These are phyloP conservation scores for Coffea canephora DNA, from an alignment of 257 asterid species.

Conservation along the genomic window DNA sequence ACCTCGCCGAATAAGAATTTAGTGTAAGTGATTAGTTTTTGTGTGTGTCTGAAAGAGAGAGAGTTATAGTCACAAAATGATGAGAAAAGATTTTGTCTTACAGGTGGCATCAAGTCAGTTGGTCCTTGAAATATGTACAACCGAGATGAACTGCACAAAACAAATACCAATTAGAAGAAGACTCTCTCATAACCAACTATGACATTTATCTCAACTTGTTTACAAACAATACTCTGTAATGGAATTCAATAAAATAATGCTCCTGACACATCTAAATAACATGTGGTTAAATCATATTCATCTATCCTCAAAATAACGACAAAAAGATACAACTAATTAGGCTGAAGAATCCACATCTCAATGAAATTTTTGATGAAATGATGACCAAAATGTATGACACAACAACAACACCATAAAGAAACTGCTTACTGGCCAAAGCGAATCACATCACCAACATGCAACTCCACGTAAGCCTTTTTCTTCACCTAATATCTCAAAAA, in stretches of 20 bases:
- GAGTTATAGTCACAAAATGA: background rate
- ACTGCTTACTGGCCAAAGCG: constrained; percentile 92
- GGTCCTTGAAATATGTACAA: constrained; percentile 94
- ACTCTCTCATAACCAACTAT: background rate
- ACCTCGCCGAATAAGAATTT: background rate
- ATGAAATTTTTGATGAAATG: background rate
- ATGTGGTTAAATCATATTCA: background rate
- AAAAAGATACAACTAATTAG: background rate
- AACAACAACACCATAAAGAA: background rate
- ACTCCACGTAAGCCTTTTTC: constrained; percentile 71
- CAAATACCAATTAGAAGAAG: constrained; percentile 15
- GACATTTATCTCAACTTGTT: background rate
- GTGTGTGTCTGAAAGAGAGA: background rate
- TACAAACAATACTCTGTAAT: too few species aligned
- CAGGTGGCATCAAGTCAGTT: constrained; percentile 83
- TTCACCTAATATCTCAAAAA: constrained; percentile 49
- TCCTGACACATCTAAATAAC: too few species aligned
- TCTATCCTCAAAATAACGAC: background rate
- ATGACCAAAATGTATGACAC: background rate
- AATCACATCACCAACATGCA: constrained; percentile 91
- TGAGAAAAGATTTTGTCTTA: constrained; percentile 34
- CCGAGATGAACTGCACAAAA: constrained; percentile 74
- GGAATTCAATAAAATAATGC: too few species aligned
- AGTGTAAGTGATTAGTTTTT: background rate
- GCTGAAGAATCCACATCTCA: background rate